Evolutionary conservation across 495 filamentous ascomycete genomes (phyloP).

Genomic region (Copromyces sp.): DNA sequence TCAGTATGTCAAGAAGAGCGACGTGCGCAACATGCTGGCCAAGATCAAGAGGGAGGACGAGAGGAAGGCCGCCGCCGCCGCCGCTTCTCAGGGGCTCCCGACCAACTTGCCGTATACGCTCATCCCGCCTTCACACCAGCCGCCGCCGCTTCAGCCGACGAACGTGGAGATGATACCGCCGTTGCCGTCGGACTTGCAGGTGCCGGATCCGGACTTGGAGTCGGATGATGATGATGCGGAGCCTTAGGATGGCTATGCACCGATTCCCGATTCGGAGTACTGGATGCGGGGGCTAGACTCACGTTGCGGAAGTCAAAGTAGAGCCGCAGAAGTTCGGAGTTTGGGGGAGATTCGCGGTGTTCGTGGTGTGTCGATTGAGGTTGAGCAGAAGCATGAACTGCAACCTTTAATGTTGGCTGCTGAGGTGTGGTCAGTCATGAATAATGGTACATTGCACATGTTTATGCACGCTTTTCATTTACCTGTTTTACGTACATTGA

Average conservation of each 20-base stretch:
- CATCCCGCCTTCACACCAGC: slow-evolving; percentile 18
- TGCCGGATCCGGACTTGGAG: slow-evolving; percentile 26
- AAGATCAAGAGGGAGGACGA: slow-evolving; percentile 29
- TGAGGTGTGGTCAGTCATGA: not conserved
- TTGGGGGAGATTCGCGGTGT: not conserved
- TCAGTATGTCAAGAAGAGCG: slow-evolving; percentile 27
- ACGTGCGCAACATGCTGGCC: slow-evolving; percentile 24
- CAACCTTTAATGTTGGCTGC: not conserved
- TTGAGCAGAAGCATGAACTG: not conserved
- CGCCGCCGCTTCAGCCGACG: slow-evolving; percentile 15
- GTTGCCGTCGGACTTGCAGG: slow-evolving; percentile 22
- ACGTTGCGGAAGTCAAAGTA: not conserved
- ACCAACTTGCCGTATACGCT: slow-evolving; percentile 17
- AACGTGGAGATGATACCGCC: slow-evolving; percentile 18
- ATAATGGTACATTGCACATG: not conserved
- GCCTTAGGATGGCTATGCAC: not conserved
- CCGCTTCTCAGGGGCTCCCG: slow-evolving; percentile 16
- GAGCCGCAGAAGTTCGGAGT: not conserved
- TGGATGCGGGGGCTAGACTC: not conserved
- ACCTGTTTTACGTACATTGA: not conserved
- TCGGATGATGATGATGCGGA: slow-evolving; percentile 23
- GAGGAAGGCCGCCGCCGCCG: slow-evolving; percentile 14
- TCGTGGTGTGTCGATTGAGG: not conserved
- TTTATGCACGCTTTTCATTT: not conserved
- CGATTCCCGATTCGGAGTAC: not conserved